Conservation (phyloP, 176 grass and related monocot genomes). For the Oryza longistaminata region DNA sequence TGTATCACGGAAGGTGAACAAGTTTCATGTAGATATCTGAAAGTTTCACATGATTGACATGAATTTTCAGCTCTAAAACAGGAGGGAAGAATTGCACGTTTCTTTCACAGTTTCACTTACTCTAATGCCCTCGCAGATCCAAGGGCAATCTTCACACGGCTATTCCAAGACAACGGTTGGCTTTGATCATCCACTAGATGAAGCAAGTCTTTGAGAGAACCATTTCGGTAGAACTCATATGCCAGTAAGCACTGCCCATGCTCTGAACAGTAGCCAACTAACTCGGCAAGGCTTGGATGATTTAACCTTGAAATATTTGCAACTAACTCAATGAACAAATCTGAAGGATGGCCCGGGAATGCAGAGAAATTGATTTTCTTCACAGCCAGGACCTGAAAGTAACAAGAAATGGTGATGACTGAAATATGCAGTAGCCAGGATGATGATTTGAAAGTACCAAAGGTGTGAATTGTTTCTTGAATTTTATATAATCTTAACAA, state of each 20-base stretch:
- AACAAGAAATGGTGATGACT: background rate
- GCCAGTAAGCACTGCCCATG: conserved; percentile 84
- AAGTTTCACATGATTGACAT: conserved; percentile 12
- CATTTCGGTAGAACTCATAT: conserved; percentile 72
- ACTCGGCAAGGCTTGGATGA: conserved; percentile 76
- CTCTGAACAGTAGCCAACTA: conserved; percentile 86
- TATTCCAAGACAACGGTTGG: conserved; percentile 76
- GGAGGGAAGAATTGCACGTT: background rate
- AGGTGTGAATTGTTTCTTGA: background rate
- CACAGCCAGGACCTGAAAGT: conserved; percentile 69
- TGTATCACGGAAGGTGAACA: conserved; percentile 84
- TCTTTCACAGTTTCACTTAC: conserved; percentile 49
- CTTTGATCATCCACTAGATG: conserved; percentile 58
- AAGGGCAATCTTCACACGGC: conserved; percentile 84
- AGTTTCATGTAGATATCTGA: conserved; percentile 94
- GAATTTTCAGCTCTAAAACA: background rate
- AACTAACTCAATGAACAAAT: conserved; percentile 70
- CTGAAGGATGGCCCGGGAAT: conserved; percentile 61
- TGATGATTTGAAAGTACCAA: background rate
- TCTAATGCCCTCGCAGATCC: conserved; percentile 94
- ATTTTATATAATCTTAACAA: background rate
- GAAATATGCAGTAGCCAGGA: background rate
- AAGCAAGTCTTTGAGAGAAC: conserved; percentile 73
- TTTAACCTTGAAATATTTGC: conserved; percentile 70
- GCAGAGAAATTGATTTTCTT: conserved; percentile 80